Evolutionary conservation across 2,329 filamentous ascomycete genomes (phyloP), one percentile per base, ranked within the genome.

Genomic region (Coniochaeta sp.): DNA sequence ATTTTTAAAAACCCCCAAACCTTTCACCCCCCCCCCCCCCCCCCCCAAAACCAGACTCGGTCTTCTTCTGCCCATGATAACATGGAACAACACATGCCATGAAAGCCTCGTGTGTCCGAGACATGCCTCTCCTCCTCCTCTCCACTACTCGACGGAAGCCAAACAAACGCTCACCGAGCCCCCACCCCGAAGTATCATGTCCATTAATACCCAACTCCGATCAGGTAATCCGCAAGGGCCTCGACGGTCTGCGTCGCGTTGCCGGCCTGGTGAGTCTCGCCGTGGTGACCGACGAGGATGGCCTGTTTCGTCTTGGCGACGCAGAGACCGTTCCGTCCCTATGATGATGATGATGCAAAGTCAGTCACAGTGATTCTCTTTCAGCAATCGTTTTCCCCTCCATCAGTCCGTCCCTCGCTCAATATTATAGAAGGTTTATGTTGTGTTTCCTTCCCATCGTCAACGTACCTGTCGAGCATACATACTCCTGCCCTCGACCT

Each of bases 291-390:
- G 73, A 99, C 78, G 72, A 99, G 85, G 74, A 98, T 87, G 67
- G 92, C 91, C 78, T 96, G 89, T 71, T 83, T 88, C 70, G 93
- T 96, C 82, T 96, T 96, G 77, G 88, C 87, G 69, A 95, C 85
- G 72, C 89, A 81, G 70, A 96, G 77, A 66, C 95, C 95, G 72
- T 88, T 85, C 73, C 88, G 90, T 68, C 90, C 91, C 81, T 84
- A 65, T 63, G 32, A 52, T 17, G 12, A 24, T 52, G 34, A 36
- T 14, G 34, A 36, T 40, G 38, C 17, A 40, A 5, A 40, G n/a
- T n/a, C n/a, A n/a, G n/a, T n/a, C n/a, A n/a, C n/a, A n/a, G n/a
- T n/a, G n/a, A n/a, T n/a, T n/a, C n/a, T n/a, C n/a, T n/a, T n/a
- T n/a, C n/a, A n/a, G n/a, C n/a, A n/a, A n/a, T n/a, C n/a, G n/a